Evolutionary conservation across 1,139 yeast genomes (phyloP), one percentile per base, ranked within the genome.

Genomic region (Magnusiomyces paraingens): DNA sequence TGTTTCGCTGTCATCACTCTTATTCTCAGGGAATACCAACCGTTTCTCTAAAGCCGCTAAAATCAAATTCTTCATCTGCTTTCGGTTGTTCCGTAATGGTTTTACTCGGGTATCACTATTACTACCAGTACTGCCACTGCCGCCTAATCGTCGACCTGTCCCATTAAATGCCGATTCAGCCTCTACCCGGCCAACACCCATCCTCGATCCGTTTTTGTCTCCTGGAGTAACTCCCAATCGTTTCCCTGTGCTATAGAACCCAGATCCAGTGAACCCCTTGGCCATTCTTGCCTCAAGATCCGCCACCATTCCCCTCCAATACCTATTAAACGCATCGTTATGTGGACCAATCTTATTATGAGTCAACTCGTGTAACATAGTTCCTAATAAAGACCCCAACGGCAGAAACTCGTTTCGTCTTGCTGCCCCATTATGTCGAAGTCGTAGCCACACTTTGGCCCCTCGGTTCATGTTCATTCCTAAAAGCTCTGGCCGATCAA

Each of bases 391-490:
- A 52, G 82, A 84, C 14, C 83, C 80, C 68, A 85, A 72, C 0
- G 91, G 84, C 26, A 82, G 69, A 65, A 91, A 90, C 69, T 70
- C 71, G 35, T 72, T 64, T 4, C 32, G 32, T 8, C 32, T 4
- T 41, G 79, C 80, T 64, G 85, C 80, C 22, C 73, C 68, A 20
- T 82, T 79, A 46, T 78, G 78, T 54, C 98, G 72, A 49, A 93
- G 72, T 55, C 98, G 70, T 11, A 93, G 64, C 67, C 86, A 77
- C 20, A 93, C 83, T 67, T 86, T 86, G 58, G 73, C 75, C 0
- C 98, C 98, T n/a, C 71, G 71, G 64, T 89, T 88, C n/a, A 89
- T 90, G 69, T 93, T 93, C 57, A 90, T 70, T 0, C 99, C 98
- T 15, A 91, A 71, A 36, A 93, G 70, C 40, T 77, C 71, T 1